Conservation (phyloP, 2,329 filamentous ascomycete species). For the Chrysosphaeria jannelii region DNA sequence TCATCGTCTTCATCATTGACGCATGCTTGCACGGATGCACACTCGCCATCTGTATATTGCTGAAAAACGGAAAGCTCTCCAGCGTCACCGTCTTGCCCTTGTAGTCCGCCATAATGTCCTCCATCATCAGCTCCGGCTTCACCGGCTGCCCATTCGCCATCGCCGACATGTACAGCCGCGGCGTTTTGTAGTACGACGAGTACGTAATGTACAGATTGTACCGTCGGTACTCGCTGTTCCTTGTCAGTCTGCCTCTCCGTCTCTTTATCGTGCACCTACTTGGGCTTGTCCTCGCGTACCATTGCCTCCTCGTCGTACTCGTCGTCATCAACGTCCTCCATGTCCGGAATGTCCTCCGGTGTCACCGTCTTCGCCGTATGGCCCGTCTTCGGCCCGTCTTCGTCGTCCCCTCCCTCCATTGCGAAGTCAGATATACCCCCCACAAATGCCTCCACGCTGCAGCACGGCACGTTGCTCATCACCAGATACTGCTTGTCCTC, state of each 20-base stretch:
- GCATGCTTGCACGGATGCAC: conserved; percentile 96
- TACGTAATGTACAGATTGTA: conserved; percentile 98
- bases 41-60: conserved; percentile 77
- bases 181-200: conserved; percentile 85
- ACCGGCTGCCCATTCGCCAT: conserved; percentile 32
- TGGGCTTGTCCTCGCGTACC: conserved; percentile 40
- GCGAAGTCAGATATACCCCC: conserved; percentile 40
- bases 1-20: conserved; percentile 87
- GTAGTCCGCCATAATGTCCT: conserved; percentile 13
- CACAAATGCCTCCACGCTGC: conserved; percentile 51
- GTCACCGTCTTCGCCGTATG: conserved; percentile 47
- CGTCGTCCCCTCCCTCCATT: conserved; percentile 29
- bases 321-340: conserved; percentile 95
- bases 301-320: no score
- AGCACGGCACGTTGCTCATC: conserved; percentile 80
- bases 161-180: conserved; percentile 78
- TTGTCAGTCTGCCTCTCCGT: no score
- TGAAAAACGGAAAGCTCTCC: conserved; percentile 89
- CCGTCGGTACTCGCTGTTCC: conserved; percentile 47
- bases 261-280: conserved; percentile 10
- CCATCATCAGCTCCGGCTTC: conserved; percentile 10
- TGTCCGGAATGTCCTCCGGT: conserved; percentile 77
- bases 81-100: conserved; percentile 71
- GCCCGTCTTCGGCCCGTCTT: conserved; percentile 77
- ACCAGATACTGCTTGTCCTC: conserved; percentile 83